Evolutionary conservation across 345 rosid genomes (phyloP), one percentile per base, ranked within the genome.

Genomic region (Eucalyptus urophylla): DNA sequence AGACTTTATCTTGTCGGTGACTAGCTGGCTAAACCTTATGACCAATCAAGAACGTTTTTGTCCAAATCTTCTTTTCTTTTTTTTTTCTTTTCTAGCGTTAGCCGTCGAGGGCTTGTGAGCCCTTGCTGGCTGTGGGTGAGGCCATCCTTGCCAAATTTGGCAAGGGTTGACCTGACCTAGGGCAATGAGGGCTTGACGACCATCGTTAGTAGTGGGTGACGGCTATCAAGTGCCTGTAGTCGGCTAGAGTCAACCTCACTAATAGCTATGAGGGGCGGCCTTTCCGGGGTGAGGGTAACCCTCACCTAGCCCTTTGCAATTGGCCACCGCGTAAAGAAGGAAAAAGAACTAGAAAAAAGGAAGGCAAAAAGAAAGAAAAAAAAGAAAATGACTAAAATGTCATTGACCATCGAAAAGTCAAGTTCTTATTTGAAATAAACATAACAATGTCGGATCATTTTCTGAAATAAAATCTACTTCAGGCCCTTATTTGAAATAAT

Each of bases 11-110:
- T 51, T 0, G 9, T 51, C 1, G 4, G 22, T 51, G 22, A 51
- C 22, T 51, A 51, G 22, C 0, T 51, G 2, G 2, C 22, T 51
- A 51, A 51, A 17, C 1, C 22, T 6, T 51, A 51, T 17, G 1
- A 51, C 25, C 0, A 21, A 53, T 21, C 58, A 53, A 21, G 2
- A 53, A 53, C 0, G 25, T 21, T 53, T 53, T 53, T 53, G 2
- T 21, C 11, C 25, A 53, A 53, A 53, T 53, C 58, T 53, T 53
- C 7, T 9, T 44, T 44, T 8, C 1, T 44, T 44, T 37, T 37
- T 37, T 2, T 53, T 8, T 53, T 21, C 11, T 21, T 21, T 53
- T 53, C 0, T 0, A 1, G 0, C 0, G 5, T 53, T 0, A 0
- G 1, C 25, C 0, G 0, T 53, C 0, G 11, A 53, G 58, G 25